phyloP scores from a whole-genome alignment of 306 rosid species.

The Quercus dentata region DNA sequence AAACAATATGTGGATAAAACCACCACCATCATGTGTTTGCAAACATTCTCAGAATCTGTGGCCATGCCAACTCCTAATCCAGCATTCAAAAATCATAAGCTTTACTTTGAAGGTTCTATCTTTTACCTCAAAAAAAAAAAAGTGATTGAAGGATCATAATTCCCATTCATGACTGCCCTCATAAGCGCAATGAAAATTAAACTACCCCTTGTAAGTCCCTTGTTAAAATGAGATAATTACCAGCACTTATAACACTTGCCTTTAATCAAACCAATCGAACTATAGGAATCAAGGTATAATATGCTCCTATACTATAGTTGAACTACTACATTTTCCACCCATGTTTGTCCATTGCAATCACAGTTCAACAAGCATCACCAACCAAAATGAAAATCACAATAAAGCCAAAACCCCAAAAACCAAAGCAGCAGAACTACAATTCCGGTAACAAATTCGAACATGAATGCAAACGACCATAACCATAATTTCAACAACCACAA shows the following conservation, averaged over 20 bases:
- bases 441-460: not conserved
- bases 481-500: conserved; percentile 7
- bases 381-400: too few relatives aligned
- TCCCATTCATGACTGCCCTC: not conserved
- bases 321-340: too few relatives aligned
- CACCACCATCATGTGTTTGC: not conserved
- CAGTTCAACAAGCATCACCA: too few relatives aligned
- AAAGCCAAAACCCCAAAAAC: too few relatives aligned
- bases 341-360: too few relatives aligned
- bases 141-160: not conserved
- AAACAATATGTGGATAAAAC: not conserved
- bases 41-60: not conserved
- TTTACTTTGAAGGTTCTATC: not conserved
- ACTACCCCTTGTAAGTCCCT: not conserved
- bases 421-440: not conserved
- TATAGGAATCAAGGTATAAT: not conserved
- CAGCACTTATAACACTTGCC: not conserved
- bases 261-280: not conserved
- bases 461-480: not conserved
- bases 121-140: not conserved
- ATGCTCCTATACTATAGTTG: too few relatives aligned
- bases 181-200: not conserved
- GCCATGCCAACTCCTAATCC: not conserved
- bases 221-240: not conserved
- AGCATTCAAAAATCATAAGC: not conserved